phyloP scores from a whole-genome alignment of 2,329 filamentous ascomycete species.

The Penicillium psychrosexuale region DNA sequence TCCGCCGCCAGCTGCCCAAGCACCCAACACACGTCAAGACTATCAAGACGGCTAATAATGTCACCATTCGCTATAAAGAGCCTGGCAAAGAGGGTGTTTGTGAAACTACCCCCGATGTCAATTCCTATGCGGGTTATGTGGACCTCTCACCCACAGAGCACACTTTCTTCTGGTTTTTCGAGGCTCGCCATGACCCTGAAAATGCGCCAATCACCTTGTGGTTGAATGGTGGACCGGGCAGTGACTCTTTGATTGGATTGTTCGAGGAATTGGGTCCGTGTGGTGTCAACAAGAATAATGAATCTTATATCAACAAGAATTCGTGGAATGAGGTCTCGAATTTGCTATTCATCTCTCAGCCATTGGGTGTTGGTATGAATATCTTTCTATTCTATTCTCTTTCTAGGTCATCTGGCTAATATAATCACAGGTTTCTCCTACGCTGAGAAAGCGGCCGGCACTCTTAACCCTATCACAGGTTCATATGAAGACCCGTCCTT shows the following conservation, averaged over 20 bases:
- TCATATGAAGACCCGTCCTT: constrained; percentile 45
- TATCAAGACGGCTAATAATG: constrained; percentile 41
- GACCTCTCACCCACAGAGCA: constrained; percentile 52
- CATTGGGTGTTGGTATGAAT: constrained; percentile 52
- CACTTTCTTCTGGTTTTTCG: constrained; percentile 57
- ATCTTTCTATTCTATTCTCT: no score
- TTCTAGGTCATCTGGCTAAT: neutral
- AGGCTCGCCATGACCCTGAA: constrained; percentile 51
- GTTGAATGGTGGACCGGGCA: constrained; percentile 45
- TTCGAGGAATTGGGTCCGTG: constrained; percentile 46
- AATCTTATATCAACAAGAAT: constrained; percentile 54
- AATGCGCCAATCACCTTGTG: constrained; percentile 44
- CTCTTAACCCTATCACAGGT: constrained; percentile 45
- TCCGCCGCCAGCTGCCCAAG: constrained; percentile 35
- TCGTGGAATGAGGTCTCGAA: constrained; percentile 60
- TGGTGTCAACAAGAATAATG: constrained; percentile 44
- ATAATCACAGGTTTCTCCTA: constrained; percentile 34
- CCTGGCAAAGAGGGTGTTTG: constrained; percentile 51
- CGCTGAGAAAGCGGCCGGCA: constrained; percentile 37
- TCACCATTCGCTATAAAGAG: constrained; percentile 59
- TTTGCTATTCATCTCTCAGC: constrained; percentile 61
- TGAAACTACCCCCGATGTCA: constrained; percentile 55
- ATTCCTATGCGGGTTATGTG: constrained; percentile 56
- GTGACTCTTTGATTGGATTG: constrained; percentile 43
- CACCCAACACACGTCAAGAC: constrained; percentile 39